A percentile compares a stretch with the other conserved stretches of the same genome.
Evolutionary conservation across 2,329 filamentous ascomycete species (phyloP).

Genomic region (Volutella citrinella): DNA sequence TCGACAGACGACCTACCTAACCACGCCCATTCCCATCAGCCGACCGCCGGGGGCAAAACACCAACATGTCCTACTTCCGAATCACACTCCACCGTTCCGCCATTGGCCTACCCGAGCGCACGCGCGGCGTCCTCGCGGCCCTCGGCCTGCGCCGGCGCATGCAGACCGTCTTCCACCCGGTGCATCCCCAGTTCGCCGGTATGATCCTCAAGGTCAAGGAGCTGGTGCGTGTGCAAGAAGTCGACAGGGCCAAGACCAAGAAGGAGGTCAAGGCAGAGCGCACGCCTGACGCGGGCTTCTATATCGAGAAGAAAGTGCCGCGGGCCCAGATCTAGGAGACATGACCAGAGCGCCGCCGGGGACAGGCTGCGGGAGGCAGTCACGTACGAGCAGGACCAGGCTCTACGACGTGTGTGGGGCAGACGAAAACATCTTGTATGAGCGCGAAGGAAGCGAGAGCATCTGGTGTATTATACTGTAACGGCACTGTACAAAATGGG

Average conservation of each 20-base stretch:
- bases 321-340: slow-evolving; percentile 19
- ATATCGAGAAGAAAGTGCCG: slow-evolving; percentile 59
- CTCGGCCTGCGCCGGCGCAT: slow-evolving; percentile 82
- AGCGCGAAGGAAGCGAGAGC: slow-evolving; percentile 1
- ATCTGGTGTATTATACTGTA: slow-evolving; percentile 30
- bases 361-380: background rate
- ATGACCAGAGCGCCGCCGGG: too few species aligned
- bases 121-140: slow-evolving; percentile 75
- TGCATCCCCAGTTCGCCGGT: slow-evolving; percentile 75
- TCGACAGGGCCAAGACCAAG: slow-evolving; percentile 61
- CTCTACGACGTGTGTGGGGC: slow-evolving; percentile 1
- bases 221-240: slow-evolving; percentile 78
- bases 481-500: slow-evolving; percentile 25
- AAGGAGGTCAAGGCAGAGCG: slow-evolving; percentile 68
- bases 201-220: slow-evolving; percentile 96
- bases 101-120: slow-evolving; percentile 81
- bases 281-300: slow-evolving; percentile 77
- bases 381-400: background rate
- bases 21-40: too few species aligned
- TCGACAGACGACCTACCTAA: too few species aligned
- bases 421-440: background rate
- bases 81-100: slow-evolving; percentile 86
- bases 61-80: slow-evolving; percentile 75
- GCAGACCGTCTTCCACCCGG: slow-evolving; percentile 86
- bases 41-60: too few species aligned